phyloP scores from a whole-genome alignment of 1,284 basidiomycete species.

The Puccinia hordei region DNA sequence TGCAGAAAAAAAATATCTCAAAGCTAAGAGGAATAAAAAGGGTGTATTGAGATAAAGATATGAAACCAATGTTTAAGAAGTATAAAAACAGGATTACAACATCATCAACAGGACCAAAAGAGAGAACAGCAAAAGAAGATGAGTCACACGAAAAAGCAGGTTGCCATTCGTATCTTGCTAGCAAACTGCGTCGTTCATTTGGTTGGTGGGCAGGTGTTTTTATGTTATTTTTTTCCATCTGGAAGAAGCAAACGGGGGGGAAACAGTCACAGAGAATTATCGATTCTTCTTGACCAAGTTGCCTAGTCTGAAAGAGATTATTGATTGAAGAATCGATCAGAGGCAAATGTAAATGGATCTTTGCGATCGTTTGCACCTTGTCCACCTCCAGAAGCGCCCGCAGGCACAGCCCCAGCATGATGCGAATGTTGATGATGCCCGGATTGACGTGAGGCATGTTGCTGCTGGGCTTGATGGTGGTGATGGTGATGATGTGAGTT shows the following conservation, averaged over 20 bases:
- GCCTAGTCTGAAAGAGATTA: conserved; percentile 2
- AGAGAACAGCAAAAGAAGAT: conserved; percentile 13
- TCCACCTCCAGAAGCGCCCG: conserved; percentile 15
- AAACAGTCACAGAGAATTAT: not conserved
- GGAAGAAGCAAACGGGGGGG: not conserved
- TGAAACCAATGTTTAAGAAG: conserved; percentile 1
- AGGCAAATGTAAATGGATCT: conserved; percentile 48
- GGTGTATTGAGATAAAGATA: conserved; percentile 4
- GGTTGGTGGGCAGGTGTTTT: not conserved
- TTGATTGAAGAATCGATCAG: conserved; percentile 50
- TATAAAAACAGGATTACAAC: conserved; percentile 30
- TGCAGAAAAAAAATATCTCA: too few relatives aligned
- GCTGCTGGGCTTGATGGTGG: conserved; percentile 30
- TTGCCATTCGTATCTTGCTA: conserved; percentile 7
- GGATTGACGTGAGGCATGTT: conserved; percentile 35
- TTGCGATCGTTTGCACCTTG: conserved; percentile 49
- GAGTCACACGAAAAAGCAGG: not conserved
- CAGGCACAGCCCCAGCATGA: conserved; percentile 12
- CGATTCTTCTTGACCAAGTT: not conserved
- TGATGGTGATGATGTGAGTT: conserved; percentile 34
- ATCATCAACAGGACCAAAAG: conserved; percentile 24
- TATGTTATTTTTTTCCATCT: not conserved
- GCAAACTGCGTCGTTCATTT: conserved; percentile 6
- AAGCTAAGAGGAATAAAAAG: not conserved
- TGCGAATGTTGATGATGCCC: conserved; percentile 41